Conservation (phyloP, 257 asterid species). For the Salvia splendens region DNA sequence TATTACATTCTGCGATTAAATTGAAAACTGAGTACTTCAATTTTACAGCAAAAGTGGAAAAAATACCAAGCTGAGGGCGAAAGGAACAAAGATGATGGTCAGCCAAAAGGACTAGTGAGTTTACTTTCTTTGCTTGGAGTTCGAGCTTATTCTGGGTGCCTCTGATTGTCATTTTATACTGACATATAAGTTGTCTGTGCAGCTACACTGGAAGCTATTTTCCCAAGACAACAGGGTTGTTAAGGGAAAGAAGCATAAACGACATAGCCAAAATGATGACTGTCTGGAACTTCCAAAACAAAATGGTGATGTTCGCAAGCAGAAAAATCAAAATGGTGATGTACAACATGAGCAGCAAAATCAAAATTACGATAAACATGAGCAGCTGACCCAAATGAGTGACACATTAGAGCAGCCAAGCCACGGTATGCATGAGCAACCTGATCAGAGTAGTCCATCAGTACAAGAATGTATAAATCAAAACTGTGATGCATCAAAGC, state of each 20-base stretch:
- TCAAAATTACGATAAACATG: constrained; percentile 30
- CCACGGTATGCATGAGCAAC: constrained; percentile 33
- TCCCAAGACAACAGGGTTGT: constrained; percentile 41
- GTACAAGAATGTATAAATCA: constrained; percentile 37
- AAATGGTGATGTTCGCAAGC: constrained; percentile 34
- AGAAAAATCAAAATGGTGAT: constrained; percentile 26
- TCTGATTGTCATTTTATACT: constrained; percentile 24
- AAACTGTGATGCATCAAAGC: constrained; percentile 37
- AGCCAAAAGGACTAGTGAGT: constrained; percentile 80
- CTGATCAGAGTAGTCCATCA: constrained; percentile 37
- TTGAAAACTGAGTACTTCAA: constrained; percentile 29
- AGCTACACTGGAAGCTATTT: constrained; percentile 72
- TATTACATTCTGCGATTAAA: constrained; percentile 2
- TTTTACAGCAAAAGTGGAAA: constrained; percentile 47
- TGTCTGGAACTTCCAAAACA: constrained; percentile 36
- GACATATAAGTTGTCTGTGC: constrained; percentile 36
- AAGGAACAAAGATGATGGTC: constrained; percentile 44
- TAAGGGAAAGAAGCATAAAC: constrained; percentile 41
- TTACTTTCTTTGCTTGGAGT: constrained; percentile 16
- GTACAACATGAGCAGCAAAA: constrained; percentile 20
- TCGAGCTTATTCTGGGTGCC: constrained; percentile 9
- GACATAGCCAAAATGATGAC: constrained; percentile 25
- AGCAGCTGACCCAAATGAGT: constrained; percentile 43
- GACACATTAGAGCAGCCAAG: constrained; percentile 41
- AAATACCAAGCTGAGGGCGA: constrained; percentile 39